phyloP scores from a whole-genome alignment of 164 flowering plant genomes.

The Aristolochia fimbriata region DNA sequence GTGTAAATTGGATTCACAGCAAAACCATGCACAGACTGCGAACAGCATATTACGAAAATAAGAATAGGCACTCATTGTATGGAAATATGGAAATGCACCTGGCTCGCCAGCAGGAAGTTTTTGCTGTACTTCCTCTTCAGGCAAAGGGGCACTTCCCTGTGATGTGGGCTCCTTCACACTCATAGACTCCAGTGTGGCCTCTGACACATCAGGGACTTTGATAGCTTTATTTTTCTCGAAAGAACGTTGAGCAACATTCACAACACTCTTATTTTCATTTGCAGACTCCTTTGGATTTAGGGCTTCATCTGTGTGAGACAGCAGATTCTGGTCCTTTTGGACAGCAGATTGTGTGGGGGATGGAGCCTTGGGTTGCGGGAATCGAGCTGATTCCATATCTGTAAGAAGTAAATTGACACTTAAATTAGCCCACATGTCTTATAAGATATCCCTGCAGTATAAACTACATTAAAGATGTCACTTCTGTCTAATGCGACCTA shows the following conservation, averaged over 20 bases:
- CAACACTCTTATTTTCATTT: slow-evolving; percentile 23
- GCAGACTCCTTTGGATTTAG: slow-evolving; percentile 20
- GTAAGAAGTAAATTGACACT: slow-evolving; percentile 1
- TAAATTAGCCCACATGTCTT: background rate
- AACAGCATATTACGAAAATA: too few relatives aligned
- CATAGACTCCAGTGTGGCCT: slow-evolving; percentile 58
- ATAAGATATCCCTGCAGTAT: too few relatives aligned
- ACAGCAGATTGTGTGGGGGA: slow-evolving; percentile 69
- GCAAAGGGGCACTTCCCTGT: slow-evolving; percentile 61
- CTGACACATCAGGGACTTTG: slow-evolving; percentile 42
- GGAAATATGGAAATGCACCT: slow-evolving; percentile 29
- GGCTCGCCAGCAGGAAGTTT: slow-evolving; percentile 55
- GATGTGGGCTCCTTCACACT: slow-evolving; percentile 59
- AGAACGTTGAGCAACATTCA: slow-evolving; percentile 23
- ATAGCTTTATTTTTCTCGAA: slow-evolving; percentile 23
- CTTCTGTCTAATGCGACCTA: too few relatives aligned
- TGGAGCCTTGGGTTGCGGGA: slow-evolving; percentile 41
- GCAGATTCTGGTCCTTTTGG: slow-evolving; percentile 39
- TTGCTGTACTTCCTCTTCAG: slow-evolving; percentile 89
- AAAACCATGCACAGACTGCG: too few relatives aligned
- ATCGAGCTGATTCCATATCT: slow-evolving; percentile 83
- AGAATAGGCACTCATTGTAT: background rate
- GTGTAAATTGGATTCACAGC: background rate
- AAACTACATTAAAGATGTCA: too few relatives aligned
- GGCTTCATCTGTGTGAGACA: slow-evolving; percentile 24